Base-by-base conservation (phyloP, 2,329 filamentous ascomycete species). In the Pseudocercospora crystallina region DNA sequence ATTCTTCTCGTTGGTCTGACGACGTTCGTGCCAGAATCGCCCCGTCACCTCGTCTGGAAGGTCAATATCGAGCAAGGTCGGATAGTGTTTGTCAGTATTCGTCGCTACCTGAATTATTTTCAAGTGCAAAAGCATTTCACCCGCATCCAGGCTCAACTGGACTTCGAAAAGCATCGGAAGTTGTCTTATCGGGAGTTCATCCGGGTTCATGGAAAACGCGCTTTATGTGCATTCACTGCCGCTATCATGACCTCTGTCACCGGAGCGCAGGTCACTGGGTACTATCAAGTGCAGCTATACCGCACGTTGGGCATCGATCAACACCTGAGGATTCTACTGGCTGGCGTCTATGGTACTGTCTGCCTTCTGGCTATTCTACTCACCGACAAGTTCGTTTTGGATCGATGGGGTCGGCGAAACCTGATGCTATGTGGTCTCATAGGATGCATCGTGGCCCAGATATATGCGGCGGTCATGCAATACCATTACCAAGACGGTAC, bases 381-480 rank as follows among this genome's bases (percentile, higher is more conserved):
- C 30, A 78, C 79, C 0, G 79, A 77, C 0, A 70, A 71, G 37
- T 80, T 69, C 49, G 65, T 82, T 9, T 75, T 76, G 2, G 79
- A 81, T 59, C 76, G 76, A 61, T 82, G 79, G 79, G 79, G 79
- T 41, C 77, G 79, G 34, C 74, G 79, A 54, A 80, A 79, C 32
- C 81, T 82, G 77, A 71, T 83, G 8, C 61, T 82, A 8, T 56
- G 76, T 2, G 80, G 80, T 5, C 61, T 82, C 5, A 57, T 64
- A 3, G 74, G 76, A 1, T 72, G 81, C 29, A 68, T 81, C n/a
- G n/a, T 80, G 12, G 73, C 79, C 40, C 77, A 81, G 58, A 80
- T 82, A 45, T 82, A 82, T 57, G 71, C 78, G 0, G 76, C 80
- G 1, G 73, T 82, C 34, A 81, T 82, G 77, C 79, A 82, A 62